Evolutionary conservation across 768 basidiomycete species (phyloP).

Genomic region (Kwoniella bestiolae): DNA sequence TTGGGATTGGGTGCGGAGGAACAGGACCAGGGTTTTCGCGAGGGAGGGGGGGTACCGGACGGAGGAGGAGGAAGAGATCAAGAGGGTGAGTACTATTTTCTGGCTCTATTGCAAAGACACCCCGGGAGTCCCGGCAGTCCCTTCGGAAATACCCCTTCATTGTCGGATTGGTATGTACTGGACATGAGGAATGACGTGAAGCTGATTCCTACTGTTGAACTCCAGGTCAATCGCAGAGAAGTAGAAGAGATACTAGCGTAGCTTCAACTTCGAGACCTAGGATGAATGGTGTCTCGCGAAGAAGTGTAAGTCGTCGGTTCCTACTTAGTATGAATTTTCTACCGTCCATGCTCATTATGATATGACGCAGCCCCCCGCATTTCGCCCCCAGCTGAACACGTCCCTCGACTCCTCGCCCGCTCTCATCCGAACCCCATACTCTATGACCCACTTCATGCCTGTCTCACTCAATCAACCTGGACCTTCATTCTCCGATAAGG

Average conservation of each 20-base stretch:
- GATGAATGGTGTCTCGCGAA: neutral
- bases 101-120: too few species aligned
- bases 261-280: slow-evolving; percentile 16
- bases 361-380: slow-evolving; percentile 22
- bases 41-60: slow-evolving; percentile 12
- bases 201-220: too few species aligned
- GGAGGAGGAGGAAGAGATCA: slow-evolving; percentile 14
- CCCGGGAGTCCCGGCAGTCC: too few species aligned
- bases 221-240: slow-evolving; percentile 13
- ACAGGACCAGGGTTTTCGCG: slow-evolving; percentile 19
- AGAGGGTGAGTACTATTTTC: slow-evolving; percentile 14
- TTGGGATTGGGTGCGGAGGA: slow-evolving; percentile 13
- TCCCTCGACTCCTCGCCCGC: slow-evolving; percentile 42
- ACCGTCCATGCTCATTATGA: neutral
- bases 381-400: slow-evolving; percentile 43
- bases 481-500: slow-evolving; percentile 48
- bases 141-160: too few species aligned
- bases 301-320: slow-evolving; percentile 5
- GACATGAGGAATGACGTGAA: too few species aligned
- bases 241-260: slow-evolving; percentile 13
- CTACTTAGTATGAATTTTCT: neutral
- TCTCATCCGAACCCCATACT: slow-evolving; percentile 37
- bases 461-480: slow-evolving; percentile 35
- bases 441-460: slow-evolving; percentile 39
- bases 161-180: too few species aligned